These are phyloP conservation scores for Pontederia paniculata DNA, from an alignment of 176 grass and related monocot species.

Conservation along the genomic window DNA sequence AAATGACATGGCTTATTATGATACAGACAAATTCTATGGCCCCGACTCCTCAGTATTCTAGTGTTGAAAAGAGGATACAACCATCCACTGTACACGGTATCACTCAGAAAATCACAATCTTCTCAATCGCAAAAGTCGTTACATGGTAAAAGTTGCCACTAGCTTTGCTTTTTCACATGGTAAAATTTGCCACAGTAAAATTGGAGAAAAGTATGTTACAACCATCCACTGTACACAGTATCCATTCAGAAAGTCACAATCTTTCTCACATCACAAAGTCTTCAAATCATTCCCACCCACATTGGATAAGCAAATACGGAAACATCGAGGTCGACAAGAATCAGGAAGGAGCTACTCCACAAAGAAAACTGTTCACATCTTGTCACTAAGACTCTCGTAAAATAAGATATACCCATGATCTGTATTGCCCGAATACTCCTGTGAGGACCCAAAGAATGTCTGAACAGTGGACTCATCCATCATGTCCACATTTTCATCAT, in stretches of 20 bases:
- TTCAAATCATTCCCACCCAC: not conserved
- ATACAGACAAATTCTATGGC: too few relatives aligned
- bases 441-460: constrained; percentile 85
- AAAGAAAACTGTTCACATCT: constrained; percentile 4
- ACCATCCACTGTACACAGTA: constrained; percentile 15
- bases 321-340: constrained; percentile 9
- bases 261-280: not conserved
- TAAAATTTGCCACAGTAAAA: too few relatives aligned
- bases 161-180: too few relatives aligned
- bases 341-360: not conserved
- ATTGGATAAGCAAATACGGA: not conserved
- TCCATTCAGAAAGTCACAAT: not conserved
- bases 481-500: constrained; percentile 94
- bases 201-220: not conserved
- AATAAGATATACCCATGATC: constrained; percentile 99
- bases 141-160: too few relatives aligned
- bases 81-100: too few relatives aligned
- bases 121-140: too few relatives aligned
- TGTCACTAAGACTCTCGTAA: constrained; percentile 63
- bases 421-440: constrained; percentile 93
- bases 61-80: too few relatives aligned
- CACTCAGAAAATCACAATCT: too few relatives aligned
- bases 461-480: constrained; percentile 82
- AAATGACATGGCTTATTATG: too few relatives aligned
- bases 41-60: too few relatives aligned